Base-by-base conservation (phyloP, 371 early-diverging fungal species). In the Lichtheimia hyalospora region DNA sequence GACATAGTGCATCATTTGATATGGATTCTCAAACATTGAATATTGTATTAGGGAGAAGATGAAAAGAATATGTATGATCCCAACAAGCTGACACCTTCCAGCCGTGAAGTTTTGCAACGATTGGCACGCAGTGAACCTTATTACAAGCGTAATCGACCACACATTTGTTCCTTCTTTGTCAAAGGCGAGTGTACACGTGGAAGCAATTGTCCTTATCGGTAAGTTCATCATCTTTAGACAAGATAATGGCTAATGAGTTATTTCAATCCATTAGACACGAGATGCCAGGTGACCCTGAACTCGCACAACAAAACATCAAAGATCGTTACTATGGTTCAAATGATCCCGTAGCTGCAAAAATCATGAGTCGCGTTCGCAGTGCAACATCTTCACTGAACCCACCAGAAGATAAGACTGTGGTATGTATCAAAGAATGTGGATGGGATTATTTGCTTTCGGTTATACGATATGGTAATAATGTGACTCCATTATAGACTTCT, bases 171-270 rank as follows among this genome's bases (percentile, higher is more conserved):
- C 5, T 97, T 98, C 73, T 98, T 85, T 79, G 90, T 92, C 28
- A 94, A 93, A 62, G 98, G 96, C 41, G 85, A 88, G 57, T 97
- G 98, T 71, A 96, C 80, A 12, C 90, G 97, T 49, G 97, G 97
- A 48, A 88, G 86, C 39, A 89, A 88, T 57, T 97, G 98, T 65
- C 96, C 96, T 15, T 96, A 91, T 66, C 73, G 85, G 79, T 82
- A 72, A 53, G 54, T 15, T 4, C 2, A 25, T 28, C 27, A 28
- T 4, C 15, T 24, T 15, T 21, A 10, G 4, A 41, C 23, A 34
- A 34, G 8, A 34, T 34, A 10, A 34, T 8, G 34, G 10, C 6
- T 64, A n/a, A 12, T 27, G 49, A 2, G 10, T 25, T 10, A 34
- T 8, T 34, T 8, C 34, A 34, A 34, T 34, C 34, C 10, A 20